Evolutionary conservation across 768 basidiomycete genomes (phyloP).

Genomic region (Heimioporus sp.): DNA sequence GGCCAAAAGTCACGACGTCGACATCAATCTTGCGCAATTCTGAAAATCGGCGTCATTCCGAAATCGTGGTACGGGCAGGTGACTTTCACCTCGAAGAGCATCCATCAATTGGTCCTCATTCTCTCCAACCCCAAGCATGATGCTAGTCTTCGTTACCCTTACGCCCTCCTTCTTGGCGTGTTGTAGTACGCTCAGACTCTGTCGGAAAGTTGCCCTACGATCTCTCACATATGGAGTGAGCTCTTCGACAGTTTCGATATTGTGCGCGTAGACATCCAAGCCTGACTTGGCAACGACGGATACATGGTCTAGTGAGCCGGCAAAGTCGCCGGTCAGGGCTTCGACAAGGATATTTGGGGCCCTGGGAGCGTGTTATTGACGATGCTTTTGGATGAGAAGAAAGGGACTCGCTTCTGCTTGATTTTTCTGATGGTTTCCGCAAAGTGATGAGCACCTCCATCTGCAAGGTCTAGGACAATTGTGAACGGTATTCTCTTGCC

Average conservation of each 20-base stretch:
- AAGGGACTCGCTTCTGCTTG: conserved; percentile 76
- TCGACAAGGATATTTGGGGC: conserved; percentile 96
- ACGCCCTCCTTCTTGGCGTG: conserved; percentile 84
- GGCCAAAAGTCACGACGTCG: conserved; percentile 98
- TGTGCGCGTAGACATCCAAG: conserved; percentile 97
- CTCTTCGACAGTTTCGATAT: conserved; percentile 93
- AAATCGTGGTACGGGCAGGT: too few relatives aligned
- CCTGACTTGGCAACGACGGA: conserved; percentile 87
- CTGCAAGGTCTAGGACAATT: conserved; percentile 68
- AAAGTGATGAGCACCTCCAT: conserved; percentile 92
- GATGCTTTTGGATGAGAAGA: not conserved
- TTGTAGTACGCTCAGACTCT: conserved; percentile 76
- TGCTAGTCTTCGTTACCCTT: conserved; percentile 92
- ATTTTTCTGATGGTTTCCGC: conserved; percentile 94
- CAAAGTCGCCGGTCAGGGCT: conserved; percentile 94
- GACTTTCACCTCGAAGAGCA: conserved; percentile 79
- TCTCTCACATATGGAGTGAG: conserved; percentile 95
- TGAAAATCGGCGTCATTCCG: conserved; percentile 31
- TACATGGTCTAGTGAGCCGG: conserved; percentile 72
- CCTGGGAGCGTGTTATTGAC: conserved; percentile 38
- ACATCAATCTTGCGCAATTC: conserved; percentile 87
- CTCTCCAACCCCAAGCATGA: conserved; percentile 98
- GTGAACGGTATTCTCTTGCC: conserved; percentile 1
- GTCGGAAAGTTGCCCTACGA: conserved; percentile 86
- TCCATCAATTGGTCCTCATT: conserved; percentile 76